Evolutionary conservation across 1,284 basidiomycete species (phyloP), one percentile per base, ranked within the genome.

Genomic region (Athelia sp.): DNA sequence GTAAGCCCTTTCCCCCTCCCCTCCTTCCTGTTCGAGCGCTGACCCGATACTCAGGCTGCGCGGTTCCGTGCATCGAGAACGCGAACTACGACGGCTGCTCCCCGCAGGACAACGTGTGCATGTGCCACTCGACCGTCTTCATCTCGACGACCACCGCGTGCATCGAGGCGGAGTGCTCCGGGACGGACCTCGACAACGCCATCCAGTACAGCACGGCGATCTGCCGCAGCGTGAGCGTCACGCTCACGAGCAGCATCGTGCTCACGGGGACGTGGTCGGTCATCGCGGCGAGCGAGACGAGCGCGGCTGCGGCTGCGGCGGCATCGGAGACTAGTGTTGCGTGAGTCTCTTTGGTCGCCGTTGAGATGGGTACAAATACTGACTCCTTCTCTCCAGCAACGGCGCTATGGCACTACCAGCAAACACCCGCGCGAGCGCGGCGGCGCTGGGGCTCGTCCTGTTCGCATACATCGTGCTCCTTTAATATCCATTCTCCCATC

Each of bases 141-240:
- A 62, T 84, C 58, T 47, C 54, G 49, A 65, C 64, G 51, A 71
- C 73, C 50, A 76, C 75, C 32, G 6, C 51, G 2, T 84, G 82
- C 60, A 73, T 84, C 55, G 35, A 59, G 49, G 18, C 36, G 1
- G 55, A 68, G 17, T 84, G 82, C 70, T 50, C 56, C 0, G 75
- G 75, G 45, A 46, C 46, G 23, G 80, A 84, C 56, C 67, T 82
- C 50, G 38, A 57, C n/a, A 60, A 50, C 21, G 80, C 82, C n/a
- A 63, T 75, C 43, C 26, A 52, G 0, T 67, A 66, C 51, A 72
- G 81, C 2, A 67, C 70, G 50, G 52, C 58, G 11, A 61, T 79
- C 36, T 86, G 83, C 56, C 57, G 53, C 1, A 62, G 70, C 47
- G 76, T 78, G 78, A 77, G 79, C 50, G 74, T 82, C 9, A 80